Base-by-base conservation (phyloP, 164 flowering plant genomes). In the Macadamia integrifolia region DNA sequence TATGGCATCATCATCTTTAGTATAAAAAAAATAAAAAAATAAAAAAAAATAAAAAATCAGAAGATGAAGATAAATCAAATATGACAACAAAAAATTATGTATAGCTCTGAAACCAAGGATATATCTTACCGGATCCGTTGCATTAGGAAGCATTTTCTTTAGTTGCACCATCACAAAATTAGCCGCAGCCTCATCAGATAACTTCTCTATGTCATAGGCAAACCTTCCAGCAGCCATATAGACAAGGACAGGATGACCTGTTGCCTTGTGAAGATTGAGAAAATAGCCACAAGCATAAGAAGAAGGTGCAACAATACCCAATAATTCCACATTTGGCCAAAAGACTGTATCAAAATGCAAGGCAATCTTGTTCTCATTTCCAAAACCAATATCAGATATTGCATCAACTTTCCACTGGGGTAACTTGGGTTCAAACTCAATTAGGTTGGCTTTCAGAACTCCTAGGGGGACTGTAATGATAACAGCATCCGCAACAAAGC, bases 201-300 rank as follows among this genome's bases (percentile, higher is more conserved):
- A 77, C 80, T 86, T 87, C 82, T 91, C 97, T 50, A 93, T 87
- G 76, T 89, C 91, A 73, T 76, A 75, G 13, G 96, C 98, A 75
- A 84, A 87, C 61, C 88, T 81, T 67, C 98, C 97, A 68, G 97
- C 92, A 53, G 90, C 89, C 98, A 93, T 93, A 71, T 86, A 93
- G 49, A 93, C 96, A 59, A 93, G 94, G 29, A 91, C 87, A 29
- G 96, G 97, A 70, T 93, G 81, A 17, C 96, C 96, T 10, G 91
- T 88, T 17, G 92, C 97, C 80, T 91, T 93, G 86, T 93, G 96
- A 66, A 93, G 91, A 79, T 93, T 93, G 29, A 93, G 92, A 74
- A 93, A 93, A 79, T 91, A 93, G 48, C 96, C 92, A 80, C 98
- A 93, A 3, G 79, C 80, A 76, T 88, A 85, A 49, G 98, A 89